Evolutionary conservation across 148 eudicot genomes (phyloP).

Genomic region (Beta vulgaris): DNA sequence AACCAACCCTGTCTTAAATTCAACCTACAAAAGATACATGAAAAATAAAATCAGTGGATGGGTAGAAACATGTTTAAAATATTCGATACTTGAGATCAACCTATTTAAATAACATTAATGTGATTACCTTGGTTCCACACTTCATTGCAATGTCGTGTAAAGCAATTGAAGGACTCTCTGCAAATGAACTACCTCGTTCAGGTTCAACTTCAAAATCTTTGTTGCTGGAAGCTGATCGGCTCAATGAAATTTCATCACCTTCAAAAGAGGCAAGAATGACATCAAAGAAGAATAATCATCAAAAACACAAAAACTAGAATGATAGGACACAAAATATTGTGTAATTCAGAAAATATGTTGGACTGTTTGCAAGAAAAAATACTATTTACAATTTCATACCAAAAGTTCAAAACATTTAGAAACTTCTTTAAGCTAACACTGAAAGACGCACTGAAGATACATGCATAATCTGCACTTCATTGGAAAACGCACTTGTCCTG

Average conservation of each 20-base stretch:
- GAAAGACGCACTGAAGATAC: too few species aligned
- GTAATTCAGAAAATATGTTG: too few species aligned
- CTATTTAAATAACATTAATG: not conserved
- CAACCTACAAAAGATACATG: slow-evolving; percentile 55
- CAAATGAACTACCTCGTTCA: slow-evolving; percentile 40
- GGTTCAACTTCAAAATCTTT: slow-evolving; percentile 57
- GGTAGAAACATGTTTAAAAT: not conserved
- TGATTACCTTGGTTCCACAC: slow-evolving; percentile 81
- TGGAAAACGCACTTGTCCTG: too few species aligned
- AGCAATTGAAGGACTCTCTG: slow-evolving; percentile 66
- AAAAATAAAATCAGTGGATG: slow-evolving; percentile 5
- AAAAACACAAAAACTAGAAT: too few species aligned
- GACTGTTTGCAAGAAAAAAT: too few species aligned
- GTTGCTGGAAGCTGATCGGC: slow-evolving; percentile 52
- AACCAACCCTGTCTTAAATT: slow-evolving; percentile 57
- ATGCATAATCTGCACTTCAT: too few species aligned
- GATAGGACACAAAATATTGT: not conserved
- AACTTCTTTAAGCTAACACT: too few species aligned
- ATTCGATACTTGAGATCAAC: not conserved
- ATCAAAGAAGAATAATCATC: not conserved
- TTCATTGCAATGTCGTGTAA: slow-evolving; percentile 79
- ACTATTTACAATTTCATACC: too few species aligned
- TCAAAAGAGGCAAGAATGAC: slow-evolving; percentile 3
- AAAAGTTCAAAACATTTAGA: too few species aligned
- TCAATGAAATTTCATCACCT: slow-evolving; percentile 61